These are phyloP conservation scores for Yamadazyma aaseri DNA, from an alignment of 1,139 yeast species.

Conservation along the genomic window DNA sequence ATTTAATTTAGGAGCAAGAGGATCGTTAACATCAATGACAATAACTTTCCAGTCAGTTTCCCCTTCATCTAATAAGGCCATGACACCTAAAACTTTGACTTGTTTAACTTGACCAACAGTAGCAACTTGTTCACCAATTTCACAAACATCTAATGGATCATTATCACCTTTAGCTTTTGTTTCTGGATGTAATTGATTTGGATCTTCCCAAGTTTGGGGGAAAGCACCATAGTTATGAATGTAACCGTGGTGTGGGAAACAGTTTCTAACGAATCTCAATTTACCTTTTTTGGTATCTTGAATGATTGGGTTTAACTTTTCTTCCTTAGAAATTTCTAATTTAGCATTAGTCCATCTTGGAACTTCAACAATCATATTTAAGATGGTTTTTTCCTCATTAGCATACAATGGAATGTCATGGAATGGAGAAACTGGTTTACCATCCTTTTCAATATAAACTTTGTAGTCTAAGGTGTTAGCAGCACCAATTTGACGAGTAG, in stretches of 20 bases:
- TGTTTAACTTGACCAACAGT: slow-evolving; percentile 73
- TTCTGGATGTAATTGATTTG: slow-evolving; percentile 60
- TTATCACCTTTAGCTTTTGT: slow-evolving; percentile 89
- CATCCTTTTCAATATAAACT: slow-evolving; percentile 57
- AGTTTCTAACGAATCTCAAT: slow-evolving; percentile 81
- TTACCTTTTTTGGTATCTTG: slow-evolving; percentile 94
- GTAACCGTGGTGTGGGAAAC: slow-evolving; percentile 95
- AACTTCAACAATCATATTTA: slow-evolving; percentile 90
- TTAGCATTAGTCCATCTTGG: slow-evolving; percentile 97
- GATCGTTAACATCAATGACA: slow-evolving; percentile 80
- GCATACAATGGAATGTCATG: slow-evolving; percentile 87
- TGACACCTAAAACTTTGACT: slow-evolving; percentile 88
- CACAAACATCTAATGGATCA: slow-evolving; percentile 96
- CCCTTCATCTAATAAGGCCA: slow-evolving; percentile 95
- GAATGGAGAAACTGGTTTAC: slow-evolving; percentile 52
- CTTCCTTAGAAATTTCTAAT: slow-evolving; percentile 79
- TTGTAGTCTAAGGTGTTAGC: slow-evolving; percentile 89
- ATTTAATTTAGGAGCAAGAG: slow-evolving; percentile 70
- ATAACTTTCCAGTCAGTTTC: slow-evolving; percentile 97
- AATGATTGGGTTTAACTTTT: slow-evolving; percentile 78
- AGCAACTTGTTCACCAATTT: slow-evolving; percentile 74
- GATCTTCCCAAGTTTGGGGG: slow-evolving; percentile 97
- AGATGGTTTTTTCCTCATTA: slow-evolving; percentile 58
- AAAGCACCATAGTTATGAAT: slow-evolving; percentile 97
- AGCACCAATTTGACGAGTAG: slow-evolving; percentile 87